These are phyloP conservation scores for Termitomyces sp. DNA, from an alignment of 768 basidiomycete genomes.

Conservation along the genomic window DNA sequence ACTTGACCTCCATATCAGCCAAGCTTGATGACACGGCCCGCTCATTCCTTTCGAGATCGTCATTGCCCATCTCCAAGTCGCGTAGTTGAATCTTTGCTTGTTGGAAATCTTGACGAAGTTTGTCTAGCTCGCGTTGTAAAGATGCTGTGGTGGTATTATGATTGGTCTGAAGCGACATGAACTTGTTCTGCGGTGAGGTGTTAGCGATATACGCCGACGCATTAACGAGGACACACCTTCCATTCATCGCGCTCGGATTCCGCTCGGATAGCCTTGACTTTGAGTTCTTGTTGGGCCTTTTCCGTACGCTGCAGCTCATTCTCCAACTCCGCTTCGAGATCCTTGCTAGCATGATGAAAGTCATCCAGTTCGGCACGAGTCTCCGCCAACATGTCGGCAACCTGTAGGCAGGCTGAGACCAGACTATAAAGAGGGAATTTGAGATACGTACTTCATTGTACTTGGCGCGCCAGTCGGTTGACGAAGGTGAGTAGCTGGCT, in stretches of 20 bases:
- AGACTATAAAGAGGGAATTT: neutral
- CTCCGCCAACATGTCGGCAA: conserved; percentile 78
- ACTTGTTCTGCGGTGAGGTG: conserved; percentile 53
- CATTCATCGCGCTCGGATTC: conserved; percentile 83
- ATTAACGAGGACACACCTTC: conserved; percentile 59
- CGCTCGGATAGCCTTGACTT: conserved; percentile 62
- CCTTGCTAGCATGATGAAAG: conserved; percentile 83
- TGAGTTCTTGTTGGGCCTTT: conserved; percentile 76
- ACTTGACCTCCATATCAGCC: conserved; percentile 82
- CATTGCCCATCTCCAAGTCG: conserved; percentile 96
- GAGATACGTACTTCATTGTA: conserved; percentile 53
- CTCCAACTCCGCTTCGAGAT: conserved; percentile 91
- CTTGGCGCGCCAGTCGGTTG: conserved; percentile 72
- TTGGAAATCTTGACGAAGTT: conserved; percentile 70
- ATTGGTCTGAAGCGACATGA: conserved; percentile 81
- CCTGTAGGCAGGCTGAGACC: conserved; percentile 26
- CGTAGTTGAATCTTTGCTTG: conserved; percentile 68
- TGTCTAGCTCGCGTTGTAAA: conserved; percentile 88
- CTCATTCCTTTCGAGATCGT: conserved; percentile 94
- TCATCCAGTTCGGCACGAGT: conserved; percentile 84
- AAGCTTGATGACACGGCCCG: conserved; percentile 80
- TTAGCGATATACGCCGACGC: conserved; percentile 3
- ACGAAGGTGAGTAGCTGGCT: conserved; percentile 47
- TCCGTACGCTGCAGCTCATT: conserved; percentile 85
- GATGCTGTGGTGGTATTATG: conserved; percentile 90